phyloP scores from a whole-genome alignment of 2,329 filamentous ascomycete genomes.

The Amauroascus verrucosus region DNA sequence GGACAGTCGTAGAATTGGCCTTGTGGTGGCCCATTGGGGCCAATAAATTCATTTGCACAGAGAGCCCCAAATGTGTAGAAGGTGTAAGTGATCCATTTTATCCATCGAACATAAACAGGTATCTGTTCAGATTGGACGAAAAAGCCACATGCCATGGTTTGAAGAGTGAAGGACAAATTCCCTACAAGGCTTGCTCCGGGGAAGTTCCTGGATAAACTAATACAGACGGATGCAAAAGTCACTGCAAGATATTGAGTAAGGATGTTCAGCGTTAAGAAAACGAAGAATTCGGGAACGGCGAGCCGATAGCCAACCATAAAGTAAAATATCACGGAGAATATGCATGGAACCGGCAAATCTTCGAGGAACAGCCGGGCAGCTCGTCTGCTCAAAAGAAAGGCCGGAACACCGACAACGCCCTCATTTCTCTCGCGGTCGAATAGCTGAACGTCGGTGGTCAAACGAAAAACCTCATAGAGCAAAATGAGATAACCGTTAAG shows the following conservation, averaged over 20 bases:
- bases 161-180: conserved; percentile 62
- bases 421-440: conserved; percentile 69
- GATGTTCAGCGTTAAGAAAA: conserved; percentile 58
- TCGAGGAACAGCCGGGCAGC: conserved; percentile 59
- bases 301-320: conserved; percentile 67
- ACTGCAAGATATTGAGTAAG: conserved; percentile 65
- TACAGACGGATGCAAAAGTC: conserved; percentile 58
- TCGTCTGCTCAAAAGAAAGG: conserved; percentile 60
- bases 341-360: conserved; percentile 60
- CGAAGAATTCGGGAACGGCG: conserved; percentile 55
- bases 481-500: conserved; percentile 68
- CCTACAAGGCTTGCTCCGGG: conserved; percentile 60
- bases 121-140: conserved; percentile 66
- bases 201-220: conserved; percentile 57
- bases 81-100: conserved; percentile 44
- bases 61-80: conserved; percentile 60
- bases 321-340: conserved; percentile 63
- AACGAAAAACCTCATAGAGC: conserved; percentile 63
- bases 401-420: conserved; percentile 58
- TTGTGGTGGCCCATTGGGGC: conserved; percentile 28
- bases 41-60: conserved; percentile 59
- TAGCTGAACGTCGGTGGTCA: conserved; percentile 62
- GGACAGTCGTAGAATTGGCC: conserved; percentile 66
- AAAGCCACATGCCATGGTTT: conserved; percentile 65
- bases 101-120: conserved; percentile 67